Percentiles rank a stretch among this genome's conserved stretches.
phyloP scores from a whole-genome alignment of 805 yeast species.

The Soucietia sequanensis region DNA sequence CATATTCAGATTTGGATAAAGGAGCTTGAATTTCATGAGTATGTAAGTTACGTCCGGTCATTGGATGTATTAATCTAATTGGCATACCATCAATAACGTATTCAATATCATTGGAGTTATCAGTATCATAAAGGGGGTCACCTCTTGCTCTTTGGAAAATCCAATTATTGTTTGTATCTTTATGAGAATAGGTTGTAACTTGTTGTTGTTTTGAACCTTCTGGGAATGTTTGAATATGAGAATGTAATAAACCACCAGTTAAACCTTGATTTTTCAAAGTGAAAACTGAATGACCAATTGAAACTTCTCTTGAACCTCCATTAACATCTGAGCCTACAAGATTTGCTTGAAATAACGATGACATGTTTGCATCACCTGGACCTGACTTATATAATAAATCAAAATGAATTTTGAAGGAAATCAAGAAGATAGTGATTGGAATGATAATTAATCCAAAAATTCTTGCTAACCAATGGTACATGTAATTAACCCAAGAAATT shows the following conservation, averaged over 20 bases:
- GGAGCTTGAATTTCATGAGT: slow-evolving; percentile 69
- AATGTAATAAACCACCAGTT: slow-evolving; percentile 46
- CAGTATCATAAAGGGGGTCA: slow-evolving; percentile 28
- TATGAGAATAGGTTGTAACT: slow-evolving; percentile 46
- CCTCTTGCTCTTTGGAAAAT: slow-evolving; percentile 49
- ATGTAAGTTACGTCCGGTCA: slow-evolving; percentile 66
- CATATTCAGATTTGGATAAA: slow-evolving; percentile 50
- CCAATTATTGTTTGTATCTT: slow-evolving; percentile 46
- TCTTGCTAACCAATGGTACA: slow-evolving; percentile 67
- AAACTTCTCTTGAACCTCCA: slow-evolving; percentile 67
- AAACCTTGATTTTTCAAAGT: slow-evolving; percentile 44
- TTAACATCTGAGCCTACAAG: slow-evolving; percentile 61
- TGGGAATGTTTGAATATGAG: slow-evolving; percentile 46
- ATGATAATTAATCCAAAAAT: slow-evolving; percentile 58
- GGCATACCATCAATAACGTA: slow-evolving; percentile 56
- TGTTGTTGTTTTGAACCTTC: slow-evolving; percentile 49
- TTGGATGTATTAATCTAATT: slow-evolving; percentile 61
- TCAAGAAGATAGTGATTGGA: slow-evolving; percentile 61
- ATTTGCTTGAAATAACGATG: slow-evolving; percentile 79
- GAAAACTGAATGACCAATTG: slow-evolving; percentile 47
- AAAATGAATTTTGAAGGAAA: slow-evolving; percentile 73
- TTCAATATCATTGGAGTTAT: slow-evolving; percentile 29
- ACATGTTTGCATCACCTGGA: slow-evolving; percentile 78
- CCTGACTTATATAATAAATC: slow-evolving; percentile 72
- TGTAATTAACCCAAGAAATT: slow-evolving; percentile 49